These are phyloP conservation scores for Microdochium bolleyi DNA, from an alignment of 2,329 filamentous ascomycete species.

Conservation along the genomic window DNA sequence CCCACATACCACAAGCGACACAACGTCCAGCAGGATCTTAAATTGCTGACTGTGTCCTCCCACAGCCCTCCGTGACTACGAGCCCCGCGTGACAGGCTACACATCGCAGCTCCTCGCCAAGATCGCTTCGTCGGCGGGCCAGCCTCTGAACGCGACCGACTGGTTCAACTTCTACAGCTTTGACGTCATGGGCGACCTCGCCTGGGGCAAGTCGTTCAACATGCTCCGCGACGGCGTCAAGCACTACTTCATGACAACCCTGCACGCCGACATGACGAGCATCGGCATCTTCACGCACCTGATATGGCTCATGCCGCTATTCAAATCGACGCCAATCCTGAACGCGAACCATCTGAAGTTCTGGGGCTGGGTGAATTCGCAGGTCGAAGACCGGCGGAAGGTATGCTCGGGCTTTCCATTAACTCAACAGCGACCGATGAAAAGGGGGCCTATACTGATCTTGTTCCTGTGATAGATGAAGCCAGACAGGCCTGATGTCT, in stretches of 20 bases:
- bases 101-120: neutral
- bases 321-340: slow-evolving; percentile 8
- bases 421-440: too few relatives aligned
- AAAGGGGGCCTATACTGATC: too few relatives aligned
- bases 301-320: slow-evolving; percentile 10
- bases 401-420: too few relatives aligned
- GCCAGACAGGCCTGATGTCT: neutral
- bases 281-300: slow-evolving; percentile 9
- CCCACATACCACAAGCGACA: too few relatives aligned
- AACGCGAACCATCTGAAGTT: slow-evolving; percentile 6
- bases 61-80: neutral
- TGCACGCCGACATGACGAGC: slow-evolving; percentile 10
- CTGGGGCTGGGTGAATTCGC: slow-evolving; percentile 6
- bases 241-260: slow-evolving; percentile 7
- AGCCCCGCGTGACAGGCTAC: neutral
- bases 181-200: slow-evolving; percentile 23
- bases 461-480: too few relatives aligned
- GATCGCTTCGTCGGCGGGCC: slow-evolving; percentile 1
- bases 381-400: slow-evolving; percentile 4
- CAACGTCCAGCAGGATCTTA: too few relatives aligned
- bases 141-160: slow-evolving; percentile 10
- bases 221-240: slow-evolving; percentile 14
- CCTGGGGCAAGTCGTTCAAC: slow-evolving; percentile 19
- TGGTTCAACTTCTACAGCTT: slow-evolving; percentile 22
- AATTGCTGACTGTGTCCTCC: neutral